Conservation (phyloP, 371 early-diverging fungal genomes). For the Vavraia culicis region DNA sequence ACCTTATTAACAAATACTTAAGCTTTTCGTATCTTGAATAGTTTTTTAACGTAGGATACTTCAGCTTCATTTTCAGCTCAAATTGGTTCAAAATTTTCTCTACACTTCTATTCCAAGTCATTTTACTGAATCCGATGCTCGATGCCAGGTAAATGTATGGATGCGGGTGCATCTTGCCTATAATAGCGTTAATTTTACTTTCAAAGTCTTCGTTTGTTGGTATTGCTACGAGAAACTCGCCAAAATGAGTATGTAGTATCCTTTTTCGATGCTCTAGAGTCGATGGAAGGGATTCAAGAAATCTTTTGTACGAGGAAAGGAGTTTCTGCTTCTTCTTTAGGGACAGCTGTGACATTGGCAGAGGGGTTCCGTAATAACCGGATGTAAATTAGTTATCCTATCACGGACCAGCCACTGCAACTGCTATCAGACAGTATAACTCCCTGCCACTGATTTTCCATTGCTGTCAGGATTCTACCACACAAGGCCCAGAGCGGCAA, state of each 20-base stretch:
- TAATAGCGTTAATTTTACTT: slow-evolving; percentile 3
- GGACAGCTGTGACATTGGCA: too few relatives aligned
- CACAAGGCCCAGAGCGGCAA: too few relatives aligned
- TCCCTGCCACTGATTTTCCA: too few relatives aligned
- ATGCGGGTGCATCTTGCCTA: slow-evolving; percentile 10
- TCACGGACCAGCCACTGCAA: too few relatives aligned
- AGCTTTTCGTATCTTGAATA: slow-evolving; percentile 26
- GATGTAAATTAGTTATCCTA: too few relatives aligned
- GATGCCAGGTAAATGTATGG: slow-evolving; percentile 27
- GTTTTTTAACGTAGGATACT: slow-evolving; percentile 13
- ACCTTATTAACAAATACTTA: slow-evolving; percentile 23
- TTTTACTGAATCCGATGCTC: slow-evolving; percentile 27
- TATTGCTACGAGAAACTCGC: slow-evolving; percentile 18
- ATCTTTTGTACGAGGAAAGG: too few relatives aligned
- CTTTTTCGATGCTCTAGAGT: background rate
- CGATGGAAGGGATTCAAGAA: too few relatives aligned
- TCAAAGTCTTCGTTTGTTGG: slow-evolving; percentile 16
- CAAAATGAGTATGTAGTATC: background rate
- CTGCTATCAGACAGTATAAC: too few relatives aligned
- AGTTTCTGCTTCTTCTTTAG: too few relatives aligned
- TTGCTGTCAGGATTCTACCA: too few relatives aligned
- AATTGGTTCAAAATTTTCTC: slow-evolving; percentile 15
- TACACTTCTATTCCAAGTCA: slow-evolving; percentile 15
- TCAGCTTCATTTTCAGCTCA: slow-evolving; percentile 10
- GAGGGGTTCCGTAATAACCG: too few relatives aligned